Evolutionary conservation across 257 asterid species (phyloP).

Genomic region (Eucommia ulmoides): DNA sequence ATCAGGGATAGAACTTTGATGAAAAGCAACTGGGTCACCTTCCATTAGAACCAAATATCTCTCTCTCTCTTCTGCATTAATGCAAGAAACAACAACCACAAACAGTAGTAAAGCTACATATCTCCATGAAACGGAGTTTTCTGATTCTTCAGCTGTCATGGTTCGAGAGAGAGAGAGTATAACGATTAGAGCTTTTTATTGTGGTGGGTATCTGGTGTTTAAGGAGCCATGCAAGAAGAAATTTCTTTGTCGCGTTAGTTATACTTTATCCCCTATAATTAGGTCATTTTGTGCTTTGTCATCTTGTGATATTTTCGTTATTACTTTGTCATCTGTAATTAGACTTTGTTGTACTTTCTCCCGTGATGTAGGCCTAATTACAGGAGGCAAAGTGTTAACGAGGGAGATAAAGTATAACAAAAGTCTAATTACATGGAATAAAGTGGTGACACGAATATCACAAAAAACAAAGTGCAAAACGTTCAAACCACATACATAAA

Average conservation of each 20-base stretch:
- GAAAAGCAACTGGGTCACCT: constrained; percentile 70
- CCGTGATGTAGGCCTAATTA: no score
- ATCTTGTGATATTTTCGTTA: no score
- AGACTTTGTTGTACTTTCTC: no score
- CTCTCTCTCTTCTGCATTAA: constrained; percentile 28
- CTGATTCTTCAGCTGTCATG: background rate
- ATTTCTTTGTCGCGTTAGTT: no score
- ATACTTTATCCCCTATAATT: no score
- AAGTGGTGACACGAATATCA: background rate
- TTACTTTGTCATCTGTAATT: no score
- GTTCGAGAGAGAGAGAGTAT: background rate
- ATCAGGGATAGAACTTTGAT: constrained; percentile 11
- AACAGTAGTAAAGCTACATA: background rate
- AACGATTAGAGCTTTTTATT: background rate
- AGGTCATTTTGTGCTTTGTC: no score
- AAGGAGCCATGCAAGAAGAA: no score
- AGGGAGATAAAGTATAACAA: no score
- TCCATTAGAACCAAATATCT: constrained; percentile 55
- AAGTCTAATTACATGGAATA: background rate
- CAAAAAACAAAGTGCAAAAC: background rate
- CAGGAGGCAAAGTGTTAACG: no score
- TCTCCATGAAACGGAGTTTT: background rate
- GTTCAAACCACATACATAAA: background rate
- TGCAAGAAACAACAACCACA: background rate
- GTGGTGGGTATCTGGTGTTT: no score